Percentiles rank a stretch among this genome's conserved stretches.
phyloP scores from a whole-genome alignment of 1,139 yeast genomes.

The Debaryomycetaceae sp. region DNA sequence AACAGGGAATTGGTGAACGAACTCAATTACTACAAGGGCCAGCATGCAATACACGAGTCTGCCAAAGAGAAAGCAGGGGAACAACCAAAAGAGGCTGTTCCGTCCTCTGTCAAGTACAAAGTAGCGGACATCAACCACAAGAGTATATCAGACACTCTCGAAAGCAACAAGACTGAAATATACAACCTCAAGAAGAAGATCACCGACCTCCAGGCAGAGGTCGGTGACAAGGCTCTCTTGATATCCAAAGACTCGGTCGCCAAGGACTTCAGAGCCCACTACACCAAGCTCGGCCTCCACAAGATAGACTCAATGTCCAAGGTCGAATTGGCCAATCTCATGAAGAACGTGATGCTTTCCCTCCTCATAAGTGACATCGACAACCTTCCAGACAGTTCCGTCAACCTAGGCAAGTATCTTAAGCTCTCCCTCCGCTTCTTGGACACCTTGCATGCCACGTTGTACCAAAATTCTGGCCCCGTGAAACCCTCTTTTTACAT shows the following conservation, averaged over 20 bases:
- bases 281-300: constrained; percentile 23
- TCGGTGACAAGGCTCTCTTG: constrained; percentile 9
- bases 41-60: constrained; percentile 2
- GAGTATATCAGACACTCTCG: background rate
- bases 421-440: constrained; percentile 22
- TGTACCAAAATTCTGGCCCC: constrained; percentile 13
- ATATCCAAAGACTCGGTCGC: constrained; percentile 10
- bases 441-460: constrained; percentile 23
- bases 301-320: constrained; percentile 25
- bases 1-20: constrained; percentile 7
- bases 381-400: constrained; percentile 22
- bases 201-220: constrained; percentile 7
- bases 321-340: constrained; percentile 24
- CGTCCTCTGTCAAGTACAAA: background rate
- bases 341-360: constrained; percentile 34
- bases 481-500: constrained; percentile 14
- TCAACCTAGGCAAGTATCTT: constrained; percentile 24
- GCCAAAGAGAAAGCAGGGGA: background rate
- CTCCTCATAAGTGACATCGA: constrained; percentile 28
- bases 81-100: background rate
- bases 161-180: background rate
- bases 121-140: background rate
- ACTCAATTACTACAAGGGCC: constrained; percentile 6
- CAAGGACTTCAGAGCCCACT: constrained; percentile 21
- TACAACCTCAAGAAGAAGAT: constrained; percentile 2